These are phyloP conservation scores for Penicillium thymicola DNA, from an alignment of 2,329 filamentous ascomycete species.

Conservation along the genomic window DNA sequence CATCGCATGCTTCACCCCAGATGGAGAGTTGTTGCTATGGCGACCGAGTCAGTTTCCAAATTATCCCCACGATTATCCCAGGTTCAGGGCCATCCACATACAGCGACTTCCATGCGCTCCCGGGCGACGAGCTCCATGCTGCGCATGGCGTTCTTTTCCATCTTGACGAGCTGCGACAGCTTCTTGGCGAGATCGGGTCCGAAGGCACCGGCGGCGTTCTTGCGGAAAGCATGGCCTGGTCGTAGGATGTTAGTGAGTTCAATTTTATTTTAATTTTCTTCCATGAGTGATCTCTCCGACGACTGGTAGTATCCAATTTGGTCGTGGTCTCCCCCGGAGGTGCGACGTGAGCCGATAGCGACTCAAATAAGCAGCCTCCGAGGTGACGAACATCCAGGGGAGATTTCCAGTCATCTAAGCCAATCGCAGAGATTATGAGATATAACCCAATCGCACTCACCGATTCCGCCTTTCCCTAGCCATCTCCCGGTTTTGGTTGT, in stretches of 20 bases:
- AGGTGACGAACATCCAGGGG: neutral
- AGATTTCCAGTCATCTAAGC: neutral
- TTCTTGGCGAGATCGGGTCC: constrained; percentile 93
- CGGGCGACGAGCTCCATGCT: constrained; percentile 92
- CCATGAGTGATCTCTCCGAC: neutral
- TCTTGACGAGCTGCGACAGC: constrained; percentile 96
- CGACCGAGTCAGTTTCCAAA: constrained; percentile 17
- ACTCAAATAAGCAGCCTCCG: constrained; percentile 13
- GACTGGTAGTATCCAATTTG: neutral
- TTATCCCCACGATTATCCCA: neutral
- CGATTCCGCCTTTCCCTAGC: constrained; percentile 80
- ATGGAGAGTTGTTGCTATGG: constrained; percentile 93
- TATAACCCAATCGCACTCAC: constrained; percentile 58
- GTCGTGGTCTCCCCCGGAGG: neutral
- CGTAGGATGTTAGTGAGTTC: constrained; percentile 15
- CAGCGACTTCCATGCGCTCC: constrained; percentile 97
- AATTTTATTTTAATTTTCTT: neutral
- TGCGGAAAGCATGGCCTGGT: constrained; percentile 61
- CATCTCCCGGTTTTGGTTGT: constrained; percentile 87
- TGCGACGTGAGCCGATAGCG: neutral
- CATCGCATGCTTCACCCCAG: constrained; percentile 93
- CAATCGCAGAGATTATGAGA: neutral
- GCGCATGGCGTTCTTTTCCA: constrained; percentile 99
- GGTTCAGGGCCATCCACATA: constrained; percentile 51
- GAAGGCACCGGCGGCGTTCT: constrained; percentile 52